Evolutionary conservation across 495 filamentous ascomycete genomes (phyloP).

Genomic region (Trypethelium eluteriae): DNA sequence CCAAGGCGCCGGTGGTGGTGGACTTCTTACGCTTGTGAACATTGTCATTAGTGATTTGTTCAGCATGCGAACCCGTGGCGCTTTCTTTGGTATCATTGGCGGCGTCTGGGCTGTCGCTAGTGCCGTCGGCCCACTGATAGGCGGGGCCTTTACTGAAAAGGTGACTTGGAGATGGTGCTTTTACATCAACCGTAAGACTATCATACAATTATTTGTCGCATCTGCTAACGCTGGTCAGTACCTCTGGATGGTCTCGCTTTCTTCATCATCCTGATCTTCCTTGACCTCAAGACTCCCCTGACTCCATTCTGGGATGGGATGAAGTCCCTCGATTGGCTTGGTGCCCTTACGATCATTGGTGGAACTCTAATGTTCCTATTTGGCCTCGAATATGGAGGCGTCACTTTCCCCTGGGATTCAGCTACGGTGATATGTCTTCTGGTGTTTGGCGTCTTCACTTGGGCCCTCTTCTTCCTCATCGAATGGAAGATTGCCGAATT

Average conservation of each 20-base stretch:
- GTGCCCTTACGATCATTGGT: constrained; percentile 59
- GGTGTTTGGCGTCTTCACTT: constrained; percentile 61
- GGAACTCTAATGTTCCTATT: constrained; percentile 76
- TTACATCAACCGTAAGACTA: constrained; percentile 53
- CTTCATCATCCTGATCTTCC: constrained; percentile 57
- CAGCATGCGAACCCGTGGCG: constrained; percentile 50
- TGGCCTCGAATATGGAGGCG: constrained; percentile 70
- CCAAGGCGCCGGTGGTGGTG: constrained; percentile 79
- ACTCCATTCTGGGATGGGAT: constrained; percentile 64
- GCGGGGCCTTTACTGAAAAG: constrained; percentile 38
- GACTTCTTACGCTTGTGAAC: constrained; percentile 70
- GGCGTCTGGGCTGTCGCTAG: constrained; percentile 39
- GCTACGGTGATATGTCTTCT: constrained; percentile 69
- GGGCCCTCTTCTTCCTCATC: constrained; percentile 54
- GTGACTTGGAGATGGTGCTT: constrained; percentile 57
- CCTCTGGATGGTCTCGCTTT: constrained; percentile 68
- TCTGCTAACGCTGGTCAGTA: constrained; percentile 43
- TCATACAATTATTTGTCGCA: constrained; percentile 16
- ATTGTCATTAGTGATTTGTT: constrained; percentile 78
- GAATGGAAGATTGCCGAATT: constrained; percentile 67
- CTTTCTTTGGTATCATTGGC: constrained; percentile 39
- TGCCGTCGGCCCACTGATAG: constrained; percentile 37
- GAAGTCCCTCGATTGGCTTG: constrained; percentile 69
- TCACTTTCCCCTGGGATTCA: constrained; percentile 67
- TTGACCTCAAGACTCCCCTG: constrained; percentile 68